These are phyloP conservation scores for Aspergillus novoparasiticus DNA, from an alignment of 2,329 filamentous ascomycete species.

Conservation along the genomic window DNA sequence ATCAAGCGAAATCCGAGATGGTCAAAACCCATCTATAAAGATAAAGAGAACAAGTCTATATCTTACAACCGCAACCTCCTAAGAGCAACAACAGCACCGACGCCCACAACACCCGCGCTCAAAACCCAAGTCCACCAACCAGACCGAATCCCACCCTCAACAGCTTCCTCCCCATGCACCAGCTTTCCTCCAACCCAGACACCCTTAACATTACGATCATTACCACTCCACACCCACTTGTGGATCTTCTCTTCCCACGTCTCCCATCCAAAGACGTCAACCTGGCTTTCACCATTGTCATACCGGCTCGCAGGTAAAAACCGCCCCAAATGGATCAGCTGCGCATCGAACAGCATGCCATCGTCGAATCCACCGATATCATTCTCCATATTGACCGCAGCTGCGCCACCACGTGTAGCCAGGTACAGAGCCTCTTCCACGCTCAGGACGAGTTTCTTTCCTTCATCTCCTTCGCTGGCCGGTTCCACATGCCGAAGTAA, in stretches of 20 bases:
- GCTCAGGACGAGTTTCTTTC: slow-evolving; percentile 66
- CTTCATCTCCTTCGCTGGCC: slow-evolving; percentile 30
- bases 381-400: slow-evolving; percentile 72
- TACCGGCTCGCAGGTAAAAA: slow-evolving; percentile 23
- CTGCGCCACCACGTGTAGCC: slow-evolving; percentile 83
- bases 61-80: slow-evolving; percentile 7
- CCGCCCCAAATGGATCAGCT: slow-evolving; percentile 69
- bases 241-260: slow-evolving; percentile 81
- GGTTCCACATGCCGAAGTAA: slow-evolving; percentile 59
- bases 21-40: background rate
- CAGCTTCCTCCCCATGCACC: slow-evolving; percentile 59
- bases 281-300: slow-evolving; percentile 59
- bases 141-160: background rate
- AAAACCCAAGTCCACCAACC: slow-evolving; percentile 9
- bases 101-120: slow-evolving; percentile 3
- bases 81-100: slow-evolving; percentile 7
- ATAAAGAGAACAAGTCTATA: background rate
- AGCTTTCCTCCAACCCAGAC: slow-evolving; percentile 88
- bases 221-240: slow-evolving; percentile 94
- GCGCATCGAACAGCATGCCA: slow-evolving; percentile 89
- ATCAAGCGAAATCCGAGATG: background rate
- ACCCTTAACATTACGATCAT: slow-evolving; percentile 83
- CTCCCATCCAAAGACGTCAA: slow-evolving; percentile 92
- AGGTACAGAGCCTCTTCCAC: slow-evolving; percentile 86
- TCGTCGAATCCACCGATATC: slow-evolving; percentile 79